These are phyloP conservation scores for Tuber microsphaerosporum DNA, from an alignment of 495 filamentous ascomycete species.

Conservation along the genomic window DNA sequence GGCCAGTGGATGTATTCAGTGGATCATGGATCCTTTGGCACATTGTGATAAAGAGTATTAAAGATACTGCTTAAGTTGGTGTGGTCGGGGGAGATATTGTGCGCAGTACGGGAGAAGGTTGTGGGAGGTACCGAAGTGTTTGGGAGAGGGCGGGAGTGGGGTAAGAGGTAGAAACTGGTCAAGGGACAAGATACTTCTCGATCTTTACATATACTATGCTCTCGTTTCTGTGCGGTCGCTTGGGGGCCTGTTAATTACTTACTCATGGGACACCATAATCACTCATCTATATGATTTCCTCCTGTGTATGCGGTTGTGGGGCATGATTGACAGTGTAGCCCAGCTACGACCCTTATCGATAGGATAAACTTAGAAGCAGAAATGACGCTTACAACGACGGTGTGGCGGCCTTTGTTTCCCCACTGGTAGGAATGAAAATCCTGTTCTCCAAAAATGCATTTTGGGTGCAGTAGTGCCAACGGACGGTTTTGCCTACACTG, in stretches of 20 bases:
- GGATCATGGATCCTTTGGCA: slow-evolving; percentile 18
- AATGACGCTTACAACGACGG: no score
- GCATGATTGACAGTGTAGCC: background rate
- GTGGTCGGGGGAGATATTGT: background rate
- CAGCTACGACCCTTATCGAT: background rate
- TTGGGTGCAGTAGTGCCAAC: background rate
- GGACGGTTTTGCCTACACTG: background rate
- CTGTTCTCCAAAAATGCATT: background rate
- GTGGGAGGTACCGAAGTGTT: no score
- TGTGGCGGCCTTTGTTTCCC: no score
- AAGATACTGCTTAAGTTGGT: background rate
- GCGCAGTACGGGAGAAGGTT: no score
- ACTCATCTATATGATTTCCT: background rate
- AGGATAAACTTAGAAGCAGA: background rate
- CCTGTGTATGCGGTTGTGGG: background rate
- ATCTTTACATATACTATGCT: background rate
- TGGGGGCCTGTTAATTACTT: background rate
- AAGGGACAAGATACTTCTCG: background rate
- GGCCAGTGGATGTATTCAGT: slow-evolving; percentile 1
- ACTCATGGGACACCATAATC: background rate
- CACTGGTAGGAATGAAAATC: background rate
- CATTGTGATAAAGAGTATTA: no score
- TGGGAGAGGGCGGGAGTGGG: background rate
- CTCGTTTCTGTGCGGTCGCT: background rate
- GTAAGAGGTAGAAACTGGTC: background rate